Percentiles rank a stretch among this genome's conserved stretches.
phyloP scores from a whole-genome alignment of 202 grass and related monocot genomes.

The Elaeis oleifera region DNA sequence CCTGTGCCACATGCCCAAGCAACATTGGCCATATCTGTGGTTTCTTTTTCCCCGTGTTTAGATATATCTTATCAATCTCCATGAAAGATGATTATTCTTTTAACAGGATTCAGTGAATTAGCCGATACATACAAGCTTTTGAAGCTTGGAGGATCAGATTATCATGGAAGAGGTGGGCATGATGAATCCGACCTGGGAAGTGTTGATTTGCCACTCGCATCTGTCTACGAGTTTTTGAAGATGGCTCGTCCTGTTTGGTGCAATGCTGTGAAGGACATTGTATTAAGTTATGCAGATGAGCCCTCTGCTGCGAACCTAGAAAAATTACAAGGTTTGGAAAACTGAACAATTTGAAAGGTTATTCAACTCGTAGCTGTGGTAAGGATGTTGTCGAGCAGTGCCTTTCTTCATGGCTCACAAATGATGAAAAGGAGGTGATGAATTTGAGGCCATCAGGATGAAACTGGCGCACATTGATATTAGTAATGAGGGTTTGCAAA shows the following conservation, averaged over 20 bases:
- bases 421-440: constrained; percentile 47
- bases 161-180: constrained; percentile 69
- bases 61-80: neutral
- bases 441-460: constrained; percentile 55
- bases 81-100: neutral
- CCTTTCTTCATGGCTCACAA: constrained; percentile 55
- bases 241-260: constrained; percentile 63
- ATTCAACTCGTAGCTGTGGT: constrained; percentile 26
- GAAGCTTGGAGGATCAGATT: constrained; percentile 93
- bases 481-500: neutral
- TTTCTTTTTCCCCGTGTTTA: neutral
- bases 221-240: constrained; percentile 62
- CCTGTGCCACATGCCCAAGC: no score
- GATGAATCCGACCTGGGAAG: constrained; percentile 70
- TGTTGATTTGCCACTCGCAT: constrained; percentile 54
- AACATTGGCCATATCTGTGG: no score
- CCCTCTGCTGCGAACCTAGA: constrained; percentile 53
- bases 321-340: constrained; percentile 57
- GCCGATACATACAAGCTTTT: constrained; percentile 66
- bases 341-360: constrained; percentile 15
- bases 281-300: constrained; percentile 52
- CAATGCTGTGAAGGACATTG: constrained; percentile 63
- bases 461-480: constrained; percentile 33
- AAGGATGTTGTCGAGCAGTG: constrained; percentile 50
- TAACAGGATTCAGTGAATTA: constrained; percentile 58